Percentiles rank a stretch among this genome's conserved stretches.
Evolutionary conservation across 2,329 filamentous ascomycete genomes (phyloP).

Genomic region (Colletotrichum sp.): DNA sequence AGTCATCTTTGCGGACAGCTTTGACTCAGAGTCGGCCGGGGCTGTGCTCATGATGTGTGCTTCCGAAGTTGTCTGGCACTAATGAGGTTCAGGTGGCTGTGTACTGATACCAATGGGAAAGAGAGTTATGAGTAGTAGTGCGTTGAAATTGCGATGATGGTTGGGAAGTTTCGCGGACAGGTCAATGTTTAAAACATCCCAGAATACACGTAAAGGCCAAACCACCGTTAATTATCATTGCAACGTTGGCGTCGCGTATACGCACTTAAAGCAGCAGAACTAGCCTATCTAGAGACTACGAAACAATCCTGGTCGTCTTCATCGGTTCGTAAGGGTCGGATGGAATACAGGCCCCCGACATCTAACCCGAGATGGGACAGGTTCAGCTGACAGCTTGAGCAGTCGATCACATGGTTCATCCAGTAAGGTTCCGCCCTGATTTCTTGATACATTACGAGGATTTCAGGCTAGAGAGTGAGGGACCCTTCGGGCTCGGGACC

Average conservation of each 20-base stretch:
- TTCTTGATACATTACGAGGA: neutral
- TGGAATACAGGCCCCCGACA: neutral
- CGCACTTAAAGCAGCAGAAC: neutral
- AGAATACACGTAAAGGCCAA: neutral
- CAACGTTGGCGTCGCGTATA: neutral
- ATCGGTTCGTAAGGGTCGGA: neutral
- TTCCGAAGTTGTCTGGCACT: neutral
- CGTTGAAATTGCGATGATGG: neutral
- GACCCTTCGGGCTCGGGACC: neutral
- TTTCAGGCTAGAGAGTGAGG: neutral
- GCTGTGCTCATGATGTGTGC: neutral
- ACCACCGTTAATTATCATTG: neutral
- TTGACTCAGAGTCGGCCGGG: neutral
- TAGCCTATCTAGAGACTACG: neutral
- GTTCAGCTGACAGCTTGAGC: neutral
- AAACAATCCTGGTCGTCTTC: neutral
- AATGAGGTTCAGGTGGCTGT: neutral
- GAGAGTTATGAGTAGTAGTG: neutral
- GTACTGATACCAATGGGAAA: neutral
- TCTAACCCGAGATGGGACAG: neutral
- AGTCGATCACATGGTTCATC: neutral
- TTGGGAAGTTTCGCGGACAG: neutral
- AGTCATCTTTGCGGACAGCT: neutral
- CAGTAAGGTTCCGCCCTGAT: neutral
- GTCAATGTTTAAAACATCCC: neutral